Evolutionary conservation across 2,329 filamentous ascomycete species (phyloP).

Genomic region (Exophiala oligosperma): DNA sequence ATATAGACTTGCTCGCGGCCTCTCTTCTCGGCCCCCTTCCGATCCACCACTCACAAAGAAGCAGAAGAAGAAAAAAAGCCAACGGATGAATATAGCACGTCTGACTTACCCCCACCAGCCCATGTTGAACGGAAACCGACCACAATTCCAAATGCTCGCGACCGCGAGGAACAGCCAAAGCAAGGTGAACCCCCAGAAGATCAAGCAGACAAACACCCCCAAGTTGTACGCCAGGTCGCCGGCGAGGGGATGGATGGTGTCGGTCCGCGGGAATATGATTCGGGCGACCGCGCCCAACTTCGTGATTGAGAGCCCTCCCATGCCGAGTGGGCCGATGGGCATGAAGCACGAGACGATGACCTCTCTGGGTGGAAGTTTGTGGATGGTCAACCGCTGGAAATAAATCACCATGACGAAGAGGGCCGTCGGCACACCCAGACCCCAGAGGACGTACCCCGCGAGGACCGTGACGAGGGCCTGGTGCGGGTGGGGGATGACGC

Average conservation of each 20-base stretch:
- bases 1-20: no score
- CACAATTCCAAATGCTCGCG: conserved; percentile 34
- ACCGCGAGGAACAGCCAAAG: conserved; percentile 42
- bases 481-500: conserved; percentile 31
- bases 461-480: conserved; percentile 64
- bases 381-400: conserved; percentile 65
- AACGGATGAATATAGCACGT: not conserved
- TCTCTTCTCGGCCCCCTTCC: no score
- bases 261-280: conserved; percentile 32
- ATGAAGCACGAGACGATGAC: conserved; percentile 69
- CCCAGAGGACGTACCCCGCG: conserved; percentile 69
- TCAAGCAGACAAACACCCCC: conserved; percentile 37
- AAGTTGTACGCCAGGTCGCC: conserved; percentile 36
- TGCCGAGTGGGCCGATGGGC: conserved; percentile 65
- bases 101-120: conserved; percentile 55
- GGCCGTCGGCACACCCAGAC: conserved; percentile 56
- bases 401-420: conserved; percentile 67
- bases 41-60: no score
- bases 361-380: conserved; percentile 66
- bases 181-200: conserved; percentile 40
- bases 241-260: conserved; percentile 26
- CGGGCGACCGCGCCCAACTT: conserved; percentile 51
- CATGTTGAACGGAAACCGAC: conserved; percentile 59
- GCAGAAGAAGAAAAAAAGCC: no score
- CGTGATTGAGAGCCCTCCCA: conserved; percentile 61